A percentile compares a stretch with the other conserved stretches of the same genome.
Evolutionary conservation across 202 grass and related monocot species (phyloP).

Genomic region (Cymbopogon flexuosus): DNA sequence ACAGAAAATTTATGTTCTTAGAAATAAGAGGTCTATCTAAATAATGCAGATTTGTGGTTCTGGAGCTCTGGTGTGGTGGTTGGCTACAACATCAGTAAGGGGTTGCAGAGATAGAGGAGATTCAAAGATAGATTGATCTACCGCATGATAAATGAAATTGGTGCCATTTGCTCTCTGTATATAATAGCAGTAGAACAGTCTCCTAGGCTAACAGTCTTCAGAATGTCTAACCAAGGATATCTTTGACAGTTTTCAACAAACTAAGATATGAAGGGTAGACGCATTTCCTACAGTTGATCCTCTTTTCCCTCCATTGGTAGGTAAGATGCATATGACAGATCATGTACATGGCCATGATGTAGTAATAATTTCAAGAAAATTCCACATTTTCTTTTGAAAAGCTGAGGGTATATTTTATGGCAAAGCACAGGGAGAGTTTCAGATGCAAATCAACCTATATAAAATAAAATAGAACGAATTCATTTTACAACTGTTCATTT

Average conservation of each 20-base stretch:
- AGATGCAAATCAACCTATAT: conserved; percentile 4
- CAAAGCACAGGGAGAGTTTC: too few relatives aligned
- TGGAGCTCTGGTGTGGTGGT: not conserved
- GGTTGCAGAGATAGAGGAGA: not conserved
- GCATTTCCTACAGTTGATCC: not conserved
- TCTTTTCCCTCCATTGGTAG: not conserved
- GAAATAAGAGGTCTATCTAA: not conserved
- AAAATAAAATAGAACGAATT: not conserved
- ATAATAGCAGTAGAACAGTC: not conserved
- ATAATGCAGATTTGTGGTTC: not conserved
- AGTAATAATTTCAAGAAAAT: not conserved
- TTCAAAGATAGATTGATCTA: not conserved
- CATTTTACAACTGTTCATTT: not conserved
- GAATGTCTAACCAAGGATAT: not conserved
- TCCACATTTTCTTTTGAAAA: not conserved
- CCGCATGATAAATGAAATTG: not conserved
- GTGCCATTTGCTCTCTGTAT: not conserved
- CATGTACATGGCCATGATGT: not conserved
- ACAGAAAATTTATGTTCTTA: too few relatives aligned
- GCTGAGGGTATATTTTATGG: too few relatives aligned
- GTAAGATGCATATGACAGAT: not conserved
- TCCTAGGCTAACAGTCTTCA: not conserved
- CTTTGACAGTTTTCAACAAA: not conserved
- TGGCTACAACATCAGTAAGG: not conserved
- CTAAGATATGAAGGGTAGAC: not conserved